Evolutionary conservation across 768 basidiomycete species (phyloP), one percentile per base, ranked within the genome.

Genomic region (Phylloporus scabripes): DNA sequence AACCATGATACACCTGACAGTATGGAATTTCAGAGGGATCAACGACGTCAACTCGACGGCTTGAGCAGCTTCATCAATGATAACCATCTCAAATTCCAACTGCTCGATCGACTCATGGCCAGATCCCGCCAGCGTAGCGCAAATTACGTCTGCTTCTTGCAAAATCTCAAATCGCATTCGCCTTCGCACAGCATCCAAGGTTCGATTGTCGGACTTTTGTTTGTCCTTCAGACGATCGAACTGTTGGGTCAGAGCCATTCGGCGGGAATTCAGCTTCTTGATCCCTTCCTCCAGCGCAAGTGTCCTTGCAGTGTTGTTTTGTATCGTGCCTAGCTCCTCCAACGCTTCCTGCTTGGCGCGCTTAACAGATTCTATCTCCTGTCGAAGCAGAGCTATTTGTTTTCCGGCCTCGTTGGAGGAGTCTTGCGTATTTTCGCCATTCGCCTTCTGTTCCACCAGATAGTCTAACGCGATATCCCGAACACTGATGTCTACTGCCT

Each of bases 11-110:
- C 92, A 96, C 26, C 83, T 80, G 45, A 74, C 76, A 55, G 83
- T 87, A 24, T 77, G 78, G 68, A 92, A 97, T 66, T 89, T 96
- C 53, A 99, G 74, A 33, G 96, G 96, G 50, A 99, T 98, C 52
- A 99, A 70, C 7, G 95, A 91, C 55, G 90, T 92, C 36, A 97
- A 75, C 67, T 99, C 96, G 41, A 97, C 87, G 14, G 94, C 86
- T 67, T 99, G 96, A 1, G 95, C 95, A 1, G 96, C 96, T 67
- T 99, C 96, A 61, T 99, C 96, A 51, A 99, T 95, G 65, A 99
- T 83, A 57, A 99, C 79, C 70, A 95, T 89, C 58, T 96, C 94
- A 62, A 97, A 97, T 45, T 94, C 87, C 54, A 90, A 79, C 31
- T 78, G 74, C 49, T 87, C 81, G 36, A 99, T 74, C 41, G 78